Evolutionary conservation across 108 stramenopile genomes (phyloP).

Genomic region (Cyclotella distinguenda): DNA sequence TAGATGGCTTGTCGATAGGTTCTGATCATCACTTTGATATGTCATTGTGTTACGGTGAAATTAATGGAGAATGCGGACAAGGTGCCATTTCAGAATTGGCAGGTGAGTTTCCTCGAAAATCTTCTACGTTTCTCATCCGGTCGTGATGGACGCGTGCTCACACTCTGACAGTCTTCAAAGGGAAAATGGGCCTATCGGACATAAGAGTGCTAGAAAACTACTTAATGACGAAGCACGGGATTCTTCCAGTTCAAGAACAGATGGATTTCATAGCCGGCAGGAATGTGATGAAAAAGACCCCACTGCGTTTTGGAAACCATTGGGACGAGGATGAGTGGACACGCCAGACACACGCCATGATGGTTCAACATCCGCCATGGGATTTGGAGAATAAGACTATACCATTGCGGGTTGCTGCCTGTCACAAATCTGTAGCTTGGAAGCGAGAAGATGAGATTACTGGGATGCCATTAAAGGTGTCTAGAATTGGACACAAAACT

Average conservation of each 20-base stretch:
- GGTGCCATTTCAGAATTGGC: constrained; percentile 77
- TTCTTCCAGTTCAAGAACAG: constrained; percentile 30
- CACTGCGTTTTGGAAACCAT: constrained; percentile 26
- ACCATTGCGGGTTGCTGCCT: constrained; percentile 71
- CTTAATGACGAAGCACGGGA: constrained; percentile 79
- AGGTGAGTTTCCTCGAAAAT: too few species aligned
- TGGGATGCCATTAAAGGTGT: constrained; percentile 48
- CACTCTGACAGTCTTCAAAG: constrained; percentile 82
- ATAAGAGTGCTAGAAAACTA: constrained; percentile 57
- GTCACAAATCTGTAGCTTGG: constrained; percentile 73
- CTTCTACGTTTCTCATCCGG: too few species aligned
- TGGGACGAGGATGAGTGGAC: constrained; percentile 57
- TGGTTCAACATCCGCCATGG: constrained; percentile 51
- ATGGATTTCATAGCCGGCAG: constrained; percentile 16
- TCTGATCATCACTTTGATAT: constrained; percentile 84
- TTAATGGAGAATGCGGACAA: constrained; percentile 60
- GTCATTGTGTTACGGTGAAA: constrained; percentile 80
- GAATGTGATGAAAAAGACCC: constrained; percentile 19
- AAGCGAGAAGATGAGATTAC: constrained; percentile 63
- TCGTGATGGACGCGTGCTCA: too few species aligned
- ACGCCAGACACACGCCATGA: constrained; percentile 62
- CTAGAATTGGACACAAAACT: constrained; percentile 58
- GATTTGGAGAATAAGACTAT: constrained; percentile 25
- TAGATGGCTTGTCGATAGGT: constrained; percentile 84
- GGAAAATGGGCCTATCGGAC: constrained; percentile 51